Evolutionary conservation across 2,329 filamentous ascomycete species (phyloP).

Genomic region (Alternaria rosae): DNA sequence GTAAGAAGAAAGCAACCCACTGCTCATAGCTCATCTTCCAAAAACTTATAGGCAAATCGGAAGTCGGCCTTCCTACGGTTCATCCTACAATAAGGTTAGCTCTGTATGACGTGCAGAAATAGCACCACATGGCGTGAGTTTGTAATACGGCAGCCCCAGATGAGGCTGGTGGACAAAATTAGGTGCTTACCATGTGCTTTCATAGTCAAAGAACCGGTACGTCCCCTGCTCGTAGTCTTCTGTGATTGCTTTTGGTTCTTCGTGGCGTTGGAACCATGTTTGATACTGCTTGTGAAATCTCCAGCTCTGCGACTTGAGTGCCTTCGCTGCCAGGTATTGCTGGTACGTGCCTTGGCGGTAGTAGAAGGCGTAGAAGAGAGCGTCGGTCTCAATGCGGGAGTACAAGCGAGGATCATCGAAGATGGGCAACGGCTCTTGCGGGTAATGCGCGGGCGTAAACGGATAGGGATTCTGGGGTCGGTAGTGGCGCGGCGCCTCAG

Average conservation of each 20-base stretch:
- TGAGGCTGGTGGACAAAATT: slow-evolving; percentile 9
- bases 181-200: slow-evolving; percentile 84
- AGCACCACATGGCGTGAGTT: slow-evolving; percentile 7
- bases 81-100: slow-evolving; percentile 73
- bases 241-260: slow-evolving; percentile 97
- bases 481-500: slow-evolving; percentile 84
- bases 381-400: slow-evolving; percentile 89
- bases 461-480: slow-evolving; percentile 80
- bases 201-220: slow-evolving; percentile 99
- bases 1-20: neutral
- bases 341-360: slow-evolving; percentile 97
- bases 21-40: slow-evolving; percentile 84
- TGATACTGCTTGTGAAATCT: slow-evolving; percentile 98
- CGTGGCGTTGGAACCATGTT: slow-evolving; percentile 98
- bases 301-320: slow-evolving; percentile 98
- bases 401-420: slow-evolving; percentile 93
- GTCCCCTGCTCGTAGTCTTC: slow-evolving; percentile 99
- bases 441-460: slow-evolving; percentile 81
- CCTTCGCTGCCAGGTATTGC: slow-evolving; percentile 93
- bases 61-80: slow-evolving; percentile 97
- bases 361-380: slow-evolving; percentile 98
- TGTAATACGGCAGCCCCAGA: slow-evolving; percentile 5
- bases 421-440: slow-evolving; percentile 88
- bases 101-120: slow-evolving; percentile 18
- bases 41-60: slow-evolving; percentile 97